phyloP scores from a whole-genome alignment of 176 grass and related monocot genomes.

The Bolboschoenus planiculmis region DNA sequence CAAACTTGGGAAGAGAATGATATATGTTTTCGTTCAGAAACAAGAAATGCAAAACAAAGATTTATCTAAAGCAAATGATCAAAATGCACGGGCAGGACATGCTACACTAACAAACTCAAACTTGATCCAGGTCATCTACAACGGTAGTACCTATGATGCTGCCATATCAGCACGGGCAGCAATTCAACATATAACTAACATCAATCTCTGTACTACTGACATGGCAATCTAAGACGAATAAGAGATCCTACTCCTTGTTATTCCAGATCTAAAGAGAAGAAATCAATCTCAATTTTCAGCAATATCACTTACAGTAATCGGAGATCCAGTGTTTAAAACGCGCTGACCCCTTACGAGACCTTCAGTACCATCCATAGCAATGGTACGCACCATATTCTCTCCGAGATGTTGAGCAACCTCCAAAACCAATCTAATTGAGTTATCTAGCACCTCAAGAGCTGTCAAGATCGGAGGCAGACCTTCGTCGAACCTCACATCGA shows the following conservation, averaged over 20 bases:
- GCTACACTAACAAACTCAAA: not conserved
- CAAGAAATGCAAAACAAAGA: not conserved
- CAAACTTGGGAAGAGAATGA: too few relatives aligned
- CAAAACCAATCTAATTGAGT: conserved; percentile 87
- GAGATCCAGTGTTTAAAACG: conserved; percentile 94
- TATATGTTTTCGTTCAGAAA: not conserved
- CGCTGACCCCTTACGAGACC: conserved; percentile 91
- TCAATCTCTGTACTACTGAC: not conserved
- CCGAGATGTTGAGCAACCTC: conserved; percentile 96
- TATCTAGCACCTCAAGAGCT: conserved; percentile 92
- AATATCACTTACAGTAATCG: conserved; percentile 71
- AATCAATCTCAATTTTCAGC: not conserved
- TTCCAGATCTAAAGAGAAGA: not conserved
- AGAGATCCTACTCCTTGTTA: not conserved
- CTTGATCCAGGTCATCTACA: not conserved
- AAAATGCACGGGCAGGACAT: not conserved
- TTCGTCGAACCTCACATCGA: conserved; percentile 82
- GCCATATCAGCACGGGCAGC: not conserved
- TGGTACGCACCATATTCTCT: conserved; percentile 92
- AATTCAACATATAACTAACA: not conserved
- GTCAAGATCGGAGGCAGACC: conserved; percentile 95
- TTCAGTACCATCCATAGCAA: conserved; percentile 97
- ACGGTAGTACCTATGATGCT: not conserved
- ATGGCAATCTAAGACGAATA: not conserved
- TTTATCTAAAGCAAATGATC: not conserved